These are phyloP conservation scores for Oryza rufipogon DNA, from an alignment of 176 grass and related monocot species.

Conservation along the genomic window DNA sequence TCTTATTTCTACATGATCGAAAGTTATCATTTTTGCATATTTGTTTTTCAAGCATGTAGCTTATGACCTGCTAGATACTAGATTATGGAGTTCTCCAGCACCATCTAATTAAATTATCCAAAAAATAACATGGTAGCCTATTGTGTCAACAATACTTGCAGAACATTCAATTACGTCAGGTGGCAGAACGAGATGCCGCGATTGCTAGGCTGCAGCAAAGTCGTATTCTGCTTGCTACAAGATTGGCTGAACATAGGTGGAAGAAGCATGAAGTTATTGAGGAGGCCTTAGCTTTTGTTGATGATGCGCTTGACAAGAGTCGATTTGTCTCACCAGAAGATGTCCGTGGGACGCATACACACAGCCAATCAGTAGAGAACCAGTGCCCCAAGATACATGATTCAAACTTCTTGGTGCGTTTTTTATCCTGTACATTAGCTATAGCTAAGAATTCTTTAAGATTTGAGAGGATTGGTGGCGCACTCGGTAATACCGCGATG, in stretches of 20 bases:
- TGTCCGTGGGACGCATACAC: constrained; percentile 28
- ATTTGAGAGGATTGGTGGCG: constrained; percentile 40
- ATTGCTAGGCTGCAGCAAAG: constrained; percentile 75
- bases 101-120: not conserved
- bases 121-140: constrained; percentile 28
- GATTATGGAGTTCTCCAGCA: not conserved
- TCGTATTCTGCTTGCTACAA: constrained; percentile 60
- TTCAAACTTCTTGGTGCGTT: constrained; percentile 47
- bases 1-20: not conserved
- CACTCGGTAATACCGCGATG: constrained; percentile 60
- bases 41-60: too few relatives aligned
- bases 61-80: not conserved
- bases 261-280: constrained; percentile 67
- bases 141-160: constrained; percentile 29
- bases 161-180: constrained; percentile 68
- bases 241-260: constrained; percentile 69
- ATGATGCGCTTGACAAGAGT: constrained; percentile 48
- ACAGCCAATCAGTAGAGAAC: constrained; percentile 39
- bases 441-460: constrained; percentile 45
- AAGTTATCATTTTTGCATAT: not conserved
- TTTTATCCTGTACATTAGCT: constrained; percentile 53
- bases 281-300: constrained; percentile 67
- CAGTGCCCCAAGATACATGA: constrained; percentile 13
- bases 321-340: constrained; percentile 40
- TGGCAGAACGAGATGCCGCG: constrained; percentile 50